Evolutionary conservation across 192 early-diverging fungal species (phyloP), one percentile per base, ranked within the genome.

Genomic region (Allomyces arbusculus): DNA sequence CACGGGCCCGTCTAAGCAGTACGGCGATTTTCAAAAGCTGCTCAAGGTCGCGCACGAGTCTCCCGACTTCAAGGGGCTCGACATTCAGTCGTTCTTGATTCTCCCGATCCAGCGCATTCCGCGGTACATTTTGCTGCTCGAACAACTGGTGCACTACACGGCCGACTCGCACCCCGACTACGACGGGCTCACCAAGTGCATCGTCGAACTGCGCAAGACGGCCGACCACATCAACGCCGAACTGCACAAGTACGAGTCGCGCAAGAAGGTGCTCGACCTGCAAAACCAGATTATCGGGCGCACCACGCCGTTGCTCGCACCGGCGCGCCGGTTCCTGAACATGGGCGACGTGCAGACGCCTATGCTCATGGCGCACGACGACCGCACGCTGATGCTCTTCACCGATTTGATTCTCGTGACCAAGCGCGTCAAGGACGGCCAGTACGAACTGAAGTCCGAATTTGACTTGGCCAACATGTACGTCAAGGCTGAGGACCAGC

Each of bases 141-240:
- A 76, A 67, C 75, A 84, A 24, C 65, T 84, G 69, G 74, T 78
- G 63, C 73, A 73, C 55, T 71, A 80, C 69, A 86, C 83, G n/a
- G 64, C 69, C 64, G 70, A 9, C 20, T 64, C 16, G 68, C 77
- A 75, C 68, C 70, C 70, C 61, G 83, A 74, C 67, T 77, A 68
- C 69, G 69, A 58, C 16, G 50, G 20, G 4, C 50, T 58, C 16
- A 58, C 50, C 16, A 14, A n/a, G 50, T 58, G 50, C 20, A n/a
- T 58, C 3, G 50, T n/a, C 9, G 50, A 58, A 16, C 16, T 58
- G 16, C 12, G 20, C 16, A 58, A 58, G 20, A 14, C 20, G 16
- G 50, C 50, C 50, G 50, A 58, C 50, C 50, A 58, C 50, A 58
- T 58, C 50, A 58, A 58, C 12, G 50, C 12, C 16, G 50, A 58